Evolutionary conservation across 2,329 filamentous ascomycete genomes (phyloP).

Genomic region (Botrytis fabae): DNA sequence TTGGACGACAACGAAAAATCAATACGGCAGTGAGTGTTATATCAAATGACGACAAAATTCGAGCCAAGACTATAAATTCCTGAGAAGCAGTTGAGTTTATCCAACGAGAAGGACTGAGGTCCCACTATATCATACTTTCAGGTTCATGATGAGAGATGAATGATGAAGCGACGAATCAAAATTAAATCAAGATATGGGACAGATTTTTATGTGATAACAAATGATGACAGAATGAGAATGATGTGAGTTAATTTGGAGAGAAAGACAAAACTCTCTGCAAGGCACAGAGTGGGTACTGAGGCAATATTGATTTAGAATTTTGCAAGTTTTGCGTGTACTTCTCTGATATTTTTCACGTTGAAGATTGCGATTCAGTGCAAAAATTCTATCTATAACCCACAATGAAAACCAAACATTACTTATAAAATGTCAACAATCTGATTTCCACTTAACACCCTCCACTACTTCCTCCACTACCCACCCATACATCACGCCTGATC

Average conservation of each 20-base stretch:
- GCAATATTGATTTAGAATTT: background rate
- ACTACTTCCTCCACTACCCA: conserved; percentile 39
- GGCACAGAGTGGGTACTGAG: background rate
- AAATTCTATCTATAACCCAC: background rate
- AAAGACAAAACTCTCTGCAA: background rate
- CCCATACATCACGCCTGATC: conserved; percentile 45
- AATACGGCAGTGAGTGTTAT: too few relatives aligned
- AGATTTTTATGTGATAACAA: background rate
- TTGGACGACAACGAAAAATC: too few relatives aligned
- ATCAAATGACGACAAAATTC: too few relatives aligned
- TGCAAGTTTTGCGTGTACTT: too few relatives aligned
- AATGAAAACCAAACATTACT: background rate
- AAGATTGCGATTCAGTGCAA: too few relatives aligned
- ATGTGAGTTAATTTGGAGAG: background rate
- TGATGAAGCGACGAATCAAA: background rate
- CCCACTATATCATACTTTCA: background rate
- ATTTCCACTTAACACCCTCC: conserved; percentile 31
- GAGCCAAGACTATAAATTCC: too few relatives aligned
- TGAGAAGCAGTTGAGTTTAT: background rate
- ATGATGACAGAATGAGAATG: background rate
- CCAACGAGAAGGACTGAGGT: background rate
- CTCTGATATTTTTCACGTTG: too few relatives aligned
- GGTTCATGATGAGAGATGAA: background rate
- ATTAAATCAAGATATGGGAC: background rate
- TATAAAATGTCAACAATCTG: background rate